Evolutionary conservation across 495 filamentous ascomycete genomes (phyloP), one percentile per base, ranked within the genome.

Genomic region (Saxophila tyrrhenica): DNA sequence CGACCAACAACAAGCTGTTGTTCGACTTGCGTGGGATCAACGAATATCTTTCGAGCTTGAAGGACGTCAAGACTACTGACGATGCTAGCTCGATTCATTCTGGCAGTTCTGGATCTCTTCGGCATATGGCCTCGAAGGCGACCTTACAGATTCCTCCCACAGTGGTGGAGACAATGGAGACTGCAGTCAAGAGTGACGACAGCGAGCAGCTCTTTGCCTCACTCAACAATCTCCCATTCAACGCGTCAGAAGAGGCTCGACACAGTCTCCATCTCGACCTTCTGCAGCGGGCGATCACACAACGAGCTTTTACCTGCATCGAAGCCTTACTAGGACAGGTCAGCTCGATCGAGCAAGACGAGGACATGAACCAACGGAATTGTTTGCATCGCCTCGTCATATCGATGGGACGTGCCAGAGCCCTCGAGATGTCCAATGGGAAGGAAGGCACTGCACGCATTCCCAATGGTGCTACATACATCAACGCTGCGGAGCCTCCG

Each of bases 301-400:
- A 79, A 56, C 79, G 79, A 48, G 76, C 88, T 1, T 81, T 75
- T 56, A 62, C 67, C 16, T 90, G 80, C 58, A 83, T 95, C 54
- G 69, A 75, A n/a, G 72, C 74, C 39, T 75, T 96, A 0, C 67
- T 98, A 7, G 71, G 71, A 3, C 71, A 79, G 17, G 77, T 90
- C 29, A 76, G 78, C 5, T 78, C 77, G 2, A 73, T 97, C 1
- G 81, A 94, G 46, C 89, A 95, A 61, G 80, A 86, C 1, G 84
- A 91, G 62, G 92, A 96, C 67, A 86, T 97, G 58, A 94, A 96
- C 67, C 82, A 83, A 60, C 86, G 91, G 10, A 98, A 95, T 63
- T 90, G 88, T 62, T 79, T 98, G 21, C 92, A 98, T 65, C 81
- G 92, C 16, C 73, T 96, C 9, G 83, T 97, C 43, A 94, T 96